Evolutionary conservation across 2,329 filamentous ascomycete species (phyloP).

Genomic region (Arthrobotrys pseudoclavata): DNA sequence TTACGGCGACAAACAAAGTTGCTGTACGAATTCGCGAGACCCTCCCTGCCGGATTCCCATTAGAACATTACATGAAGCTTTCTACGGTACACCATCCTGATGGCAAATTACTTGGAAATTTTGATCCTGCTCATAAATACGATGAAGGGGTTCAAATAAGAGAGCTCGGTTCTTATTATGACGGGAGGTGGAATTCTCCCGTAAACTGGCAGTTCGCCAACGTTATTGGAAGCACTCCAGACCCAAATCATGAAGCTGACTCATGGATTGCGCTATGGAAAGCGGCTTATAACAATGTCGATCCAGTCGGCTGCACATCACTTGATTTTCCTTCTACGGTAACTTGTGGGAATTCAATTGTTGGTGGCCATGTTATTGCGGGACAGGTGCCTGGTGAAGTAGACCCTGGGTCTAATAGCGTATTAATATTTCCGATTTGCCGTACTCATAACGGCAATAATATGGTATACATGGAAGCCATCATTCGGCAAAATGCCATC

Average conservation of each 20-base stretch:
- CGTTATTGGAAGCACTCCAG: not conserved
- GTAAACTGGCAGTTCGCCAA: not conserved
- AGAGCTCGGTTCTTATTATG: not conserved
- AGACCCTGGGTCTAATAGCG: not conserved
- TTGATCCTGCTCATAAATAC: not conserved
- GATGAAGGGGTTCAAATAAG: not conserved
- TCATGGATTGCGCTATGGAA: not conserved
- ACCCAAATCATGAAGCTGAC: not conserved
- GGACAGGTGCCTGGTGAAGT: not conserved
- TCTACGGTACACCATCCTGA: not conserved
- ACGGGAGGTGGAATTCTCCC: not conserved
- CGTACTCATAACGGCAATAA: not conserved
- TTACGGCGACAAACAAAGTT: not conserved
- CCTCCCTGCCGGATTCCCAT: not conserved
- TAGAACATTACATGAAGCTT: not conserved
- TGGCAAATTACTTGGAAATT: not conserved
- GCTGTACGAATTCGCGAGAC: not conserved
- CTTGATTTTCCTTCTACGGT: not conserved
- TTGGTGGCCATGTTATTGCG: conserved; percentile 1
- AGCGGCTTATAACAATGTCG: not conserved
- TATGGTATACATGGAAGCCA: not conserved
- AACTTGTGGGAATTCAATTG: not conserved
- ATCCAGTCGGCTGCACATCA: not conserved
- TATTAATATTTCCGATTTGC: not conserved
- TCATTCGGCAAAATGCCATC: not conserved